phyloP scores from a whole-genome alignment of 495 filamentous ascomycete species.

The Barbatosphaeria neglecta region DNA sequence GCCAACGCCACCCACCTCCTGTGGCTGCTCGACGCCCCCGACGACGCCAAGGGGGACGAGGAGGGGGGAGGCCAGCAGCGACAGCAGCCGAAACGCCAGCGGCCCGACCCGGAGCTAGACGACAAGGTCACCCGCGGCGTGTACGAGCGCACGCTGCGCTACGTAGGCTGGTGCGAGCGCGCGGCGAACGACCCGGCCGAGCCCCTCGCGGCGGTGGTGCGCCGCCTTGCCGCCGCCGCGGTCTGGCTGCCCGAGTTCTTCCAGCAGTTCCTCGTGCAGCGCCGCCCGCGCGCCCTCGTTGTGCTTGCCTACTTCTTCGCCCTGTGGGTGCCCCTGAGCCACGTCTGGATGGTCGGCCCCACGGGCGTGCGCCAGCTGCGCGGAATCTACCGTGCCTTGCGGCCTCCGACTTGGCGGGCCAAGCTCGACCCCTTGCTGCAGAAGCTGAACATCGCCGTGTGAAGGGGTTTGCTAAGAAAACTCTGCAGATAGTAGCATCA shows the following conservation, averaged over 20 bases:
- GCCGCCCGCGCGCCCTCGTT: conserved; percentile 27
- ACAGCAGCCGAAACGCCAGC: too few species aligned
- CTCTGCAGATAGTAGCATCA: too few species aligned
- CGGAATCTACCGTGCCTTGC: conserved; percentile 26
- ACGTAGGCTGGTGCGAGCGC: conserved; percentile 20
- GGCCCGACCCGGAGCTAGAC: conserved; percentile 14
- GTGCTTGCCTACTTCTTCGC: conserved; percentile 29
- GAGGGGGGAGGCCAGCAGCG: too few species aligned
- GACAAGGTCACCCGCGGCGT: conserved; percentile 14
- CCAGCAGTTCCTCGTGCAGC: conserved; percentile 19
- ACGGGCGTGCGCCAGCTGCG: conserved; percentile 27
- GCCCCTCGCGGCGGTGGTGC: conserved; percentile 14
- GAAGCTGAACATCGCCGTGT: not conserved
- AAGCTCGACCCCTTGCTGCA: conserved; percentile 22
- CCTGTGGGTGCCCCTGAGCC: conserved; percentile 14
- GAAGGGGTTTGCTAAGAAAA: not conserved
- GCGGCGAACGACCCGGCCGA: conserved; percentile 14
- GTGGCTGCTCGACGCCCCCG: conserved; percentile 18
- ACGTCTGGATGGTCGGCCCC: conserved; percentile 25
- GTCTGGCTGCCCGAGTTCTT: conserved; percentile 23
- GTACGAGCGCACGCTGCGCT: conserved; percentile 20
- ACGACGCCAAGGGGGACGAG: conserved; percentile 6
- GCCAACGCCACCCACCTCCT: conserved; percentile 13
- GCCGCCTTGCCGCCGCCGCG: conserved; percentile 25
- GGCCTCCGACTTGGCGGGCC: conserved; percentile 20